A percentile compares a stretch with the other conserved stretches of the same genome.
These are phyloP conservation scores for Saccharomycopsis fodiens DNA, from an alignment of 805 yeast genomes.

Conservation along the genomic window DNA sequence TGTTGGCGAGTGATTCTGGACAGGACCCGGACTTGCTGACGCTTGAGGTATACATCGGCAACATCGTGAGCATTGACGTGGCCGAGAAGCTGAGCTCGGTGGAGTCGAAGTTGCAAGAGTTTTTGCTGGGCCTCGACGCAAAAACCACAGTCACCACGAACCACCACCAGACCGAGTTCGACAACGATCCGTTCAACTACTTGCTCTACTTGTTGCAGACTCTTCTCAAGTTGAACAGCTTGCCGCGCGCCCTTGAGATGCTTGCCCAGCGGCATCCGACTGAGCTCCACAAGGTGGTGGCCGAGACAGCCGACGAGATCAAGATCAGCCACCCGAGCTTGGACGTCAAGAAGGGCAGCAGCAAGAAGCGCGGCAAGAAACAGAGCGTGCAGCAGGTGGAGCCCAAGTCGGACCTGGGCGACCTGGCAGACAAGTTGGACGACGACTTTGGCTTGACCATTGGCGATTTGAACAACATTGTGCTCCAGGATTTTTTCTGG, in stretches of 20 bases:
- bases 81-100: slow-evolving; percentile 38
- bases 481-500: slow-evolving; percentile 65
- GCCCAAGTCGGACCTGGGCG: not conserved
- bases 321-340: slow-evolving; percentile 44
- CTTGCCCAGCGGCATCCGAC: slow-evolving; percentile 46
- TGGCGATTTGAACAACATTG: slow-evolving; percentile 43
- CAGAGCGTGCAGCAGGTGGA: slow-evolving; percentile 22
- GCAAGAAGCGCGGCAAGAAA: slow-evolving; percentile 18
- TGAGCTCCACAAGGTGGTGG: slow-evolving; percentile 59
- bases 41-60: slow-evolving; percentile 47
- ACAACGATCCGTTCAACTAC: slow-evolving; percentile 44
- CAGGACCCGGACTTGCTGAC: slow-evolving; percentile 27
- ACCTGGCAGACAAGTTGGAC: not conserved
- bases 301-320: slow-evolving; percentile 56
- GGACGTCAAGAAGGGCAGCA: not conserved
- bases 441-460: slow-evolving; percentile 30
- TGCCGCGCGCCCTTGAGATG: slow-evolving; percentile 49
- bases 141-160: slow-evolving; percentile 27
- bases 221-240: slow-evolving; percentile 50
- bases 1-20: slow-evolving; percentile 12
- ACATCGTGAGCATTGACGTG: slow-evolving; percentile 51
- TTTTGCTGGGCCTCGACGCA: slow-evolving; percentile 26
- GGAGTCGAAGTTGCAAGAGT: slow-evolving; percentile 30
- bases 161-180: slow-evolving; percentile 30
- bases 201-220: slow-evolving; percentile 47